Percentiles rank a stretch among this genome's conserved stretches.
Conservation (phyloP, 2,329 filamentous ascomycete genomes). For the Fusarium armeniacum region DNA sequence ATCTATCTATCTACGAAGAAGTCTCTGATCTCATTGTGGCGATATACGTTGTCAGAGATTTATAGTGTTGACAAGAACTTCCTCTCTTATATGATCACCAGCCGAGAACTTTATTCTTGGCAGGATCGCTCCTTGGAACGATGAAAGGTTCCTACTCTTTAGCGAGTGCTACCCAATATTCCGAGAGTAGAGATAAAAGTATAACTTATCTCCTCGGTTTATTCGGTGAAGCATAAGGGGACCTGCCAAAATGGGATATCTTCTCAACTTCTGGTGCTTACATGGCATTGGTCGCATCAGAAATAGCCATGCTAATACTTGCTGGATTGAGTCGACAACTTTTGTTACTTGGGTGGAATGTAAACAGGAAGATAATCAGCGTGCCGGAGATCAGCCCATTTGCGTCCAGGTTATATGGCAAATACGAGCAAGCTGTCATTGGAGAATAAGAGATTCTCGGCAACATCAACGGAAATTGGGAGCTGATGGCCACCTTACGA, state of each 20-base stretch:
- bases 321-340: neutral
- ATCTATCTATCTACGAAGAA: fast-evolving
- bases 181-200: fast-evolving
- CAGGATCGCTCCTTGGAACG: too few relatives aligned
- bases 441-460: too few relatives aligned
- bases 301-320: neutral
- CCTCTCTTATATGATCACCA: fast-evolving
- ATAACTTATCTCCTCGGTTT: fast-evolving
- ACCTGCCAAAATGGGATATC: too few relatives aligned
- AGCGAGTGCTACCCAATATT: neutral
- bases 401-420: too few relatives aligned
- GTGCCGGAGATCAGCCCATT: fast-evolving
- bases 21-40: neutral
- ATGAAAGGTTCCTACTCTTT: too few relatives aligned
- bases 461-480: too few relatives aligned
- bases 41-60: neutral
- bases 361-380: neutral
- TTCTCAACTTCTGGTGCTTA: too few relatives aligned
- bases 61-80: neutral
- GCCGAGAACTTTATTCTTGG: too few relatives aligned
- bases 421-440: too few relatives aligned
- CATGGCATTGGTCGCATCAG: too few relatives aligned
- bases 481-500: fast-evolving
- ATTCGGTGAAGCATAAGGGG: neutral
- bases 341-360: neutral